Conservation (phyloP, 495 filamentous ascomycete species). For the Talaromyces proteolyticus region DNA sequence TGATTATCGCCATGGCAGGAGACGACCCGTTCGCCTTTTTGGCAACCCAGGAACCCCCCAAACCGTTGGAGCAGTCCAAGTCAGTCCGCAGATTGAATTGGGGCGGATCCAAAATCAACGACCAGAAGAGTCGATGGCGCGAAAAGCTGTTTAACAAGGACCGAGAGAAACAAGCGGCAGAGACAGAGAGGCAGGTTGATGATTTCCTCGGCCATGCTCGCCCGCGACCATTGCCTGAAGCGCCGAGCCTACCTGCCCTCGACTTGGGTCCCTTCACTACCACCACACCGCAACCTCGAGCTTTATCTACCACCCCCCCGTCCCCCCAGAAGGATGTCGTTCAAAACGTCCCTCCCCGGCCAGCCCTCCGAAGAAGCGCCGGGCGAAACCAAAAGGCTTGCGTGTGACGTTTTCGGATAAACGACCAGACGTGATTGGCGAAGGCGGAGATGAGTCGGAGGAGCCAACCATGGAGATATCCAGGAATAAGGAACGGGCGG, state of each 20-base stretch:
- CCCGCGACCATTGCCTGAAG: conserved; percentile 13
- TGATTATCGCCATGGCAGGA: conserved; percentile 26
- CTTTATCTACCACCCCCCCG: conserved; percentile 13
- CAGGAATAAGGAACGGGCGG: conserved; percentile 38
- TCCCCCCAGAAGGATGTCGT: conserved; percentile 7
- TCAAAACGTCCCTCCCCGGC: conserved; percentile 4
- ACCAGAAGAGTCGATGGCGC: conserved; percentile 37
- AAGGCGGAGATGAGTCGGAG: conserved; percentile 80
- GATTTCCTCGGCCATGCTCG: conserved; percentile 36
- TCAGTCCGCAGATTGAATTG: conserved; percentile 4
- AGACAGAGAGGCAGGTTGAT: conserved; percentile 37
- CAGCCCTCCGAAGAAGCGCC: conserved; percentile 22
- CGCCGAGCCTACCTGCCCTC: not conserved
- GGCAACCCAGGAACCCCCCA: conserved; percentile 12
- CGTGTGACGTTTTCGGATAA: conserved; percentile 63
- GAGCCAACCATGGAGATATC: conserved; percentile 63
- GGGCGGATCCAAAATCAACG: conserved; percentile 1
- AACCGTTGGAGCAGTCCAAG: conserved; percentile 5
- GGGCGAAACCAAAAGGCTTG: conserved; percentile 59
- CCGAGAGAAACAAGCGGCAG: conserved; percentile 19
- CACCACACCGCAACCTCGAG: conserved; percentile 14
- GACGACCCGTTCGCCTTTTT: conserved; percentile 35
- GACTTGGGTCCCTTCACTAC: not conserved
- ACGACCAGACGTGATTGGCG: conserved; percentile 72
- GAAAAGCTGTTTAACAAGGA: conserved; percentile 44